These are phyloP conservation scores for Camellia lanceoleosa DNA, from an alignment of 148 eudicot species.

Conservation along the genomic window DNA sequence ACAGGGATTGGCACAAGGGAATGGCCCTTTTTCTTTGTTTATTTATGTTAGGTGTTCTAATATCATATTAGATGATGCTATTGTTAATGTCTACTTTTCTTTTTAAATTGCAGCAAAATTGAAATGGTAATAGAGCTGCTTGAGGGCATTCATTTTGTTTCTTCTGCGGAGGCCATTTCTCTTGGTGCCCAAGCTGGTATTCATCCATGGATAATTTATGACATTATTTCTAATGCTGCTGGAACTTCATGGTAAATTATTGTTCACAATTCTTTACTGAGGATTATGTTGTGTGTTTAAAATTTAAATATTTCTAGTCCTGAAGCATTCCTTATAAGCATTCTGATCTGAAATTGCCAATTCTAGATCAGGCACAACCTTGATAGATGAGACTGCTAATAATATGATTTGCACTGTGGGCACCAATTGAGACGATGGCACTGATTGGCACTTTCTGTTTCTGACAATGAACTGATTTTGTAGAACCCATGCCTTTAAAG, in stretches of 20 bases:
- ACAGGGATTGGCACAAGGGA: no score
- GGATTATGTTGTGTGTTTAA: no score
- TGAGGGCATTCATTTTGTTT: conserved; percentile 90
- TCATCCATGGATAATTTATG: conserved; percentile 86
- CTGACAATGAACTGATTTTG: background rate
- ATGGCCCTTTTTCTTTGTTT: background rate
- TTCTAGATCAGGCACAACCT: no score
- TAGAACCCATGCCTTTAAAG: no score
- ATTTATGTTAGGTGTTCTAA: background rate
- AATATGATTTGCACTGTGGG: no score
- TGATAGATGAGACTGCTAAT: no score
- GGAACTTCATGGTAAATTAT: conserved; percentile 83
- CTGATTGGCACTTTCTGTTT: background rate
- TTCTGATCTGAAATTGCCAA: background rate
- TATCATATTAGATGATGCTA: background rate
- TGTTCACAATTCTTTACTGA: background rate
- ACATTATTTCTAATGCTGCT: conserved; percentile 96
- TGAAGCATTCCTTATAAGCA: background rate
- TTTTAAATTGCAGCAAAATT: conserved; percentile 56
- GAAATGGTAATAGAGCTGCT: conserved; percentile 87
- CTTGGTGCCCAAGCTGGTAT: conserved; percentile 89
- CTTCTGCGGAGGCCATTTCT: conserved; percentile 93
- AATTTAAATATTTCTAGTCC: background rate
- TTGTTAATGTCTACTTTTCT: background rate
- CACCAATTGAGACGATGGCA: no score